Conservation (phyloP, 169 alveolate genomes). For the Neospora caninum region DNA sequence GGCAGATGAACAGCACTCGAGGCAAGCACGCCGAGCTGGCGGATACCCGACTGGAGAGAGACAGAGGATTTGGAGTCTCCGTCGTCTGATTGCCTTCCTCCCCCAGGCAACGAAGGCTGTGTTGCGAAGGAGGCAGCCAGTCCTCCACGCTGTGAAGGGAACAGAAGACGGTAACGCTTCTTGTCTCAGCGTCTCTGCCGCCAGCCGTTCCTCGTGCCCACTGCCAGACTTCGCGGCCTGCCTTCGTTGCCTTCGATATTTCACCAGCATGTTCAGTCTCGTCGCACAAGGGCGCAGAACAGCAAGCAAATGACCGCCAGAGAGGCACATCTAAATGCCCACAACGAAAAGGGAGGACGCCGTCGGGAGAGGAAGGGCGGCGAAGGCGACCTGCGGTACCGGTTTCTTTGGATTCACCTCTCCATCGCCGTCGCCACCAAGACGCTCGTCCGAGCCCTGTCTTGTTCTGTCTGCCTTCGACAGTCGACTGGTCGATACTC, state of each 20-base stretch:
- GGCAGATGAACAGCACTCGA: background rate
- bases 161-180: background rate
- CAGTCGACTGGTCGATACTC: background rate
- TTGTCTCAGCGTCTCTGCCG: background rate
- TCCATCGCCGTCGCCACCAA: background rate
- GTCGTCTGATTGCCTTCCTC: background rate
- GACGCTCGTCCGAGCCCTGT: background rate
- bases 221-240: background rate
- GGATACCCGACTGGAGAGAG: background rate
- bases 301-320: background rate
- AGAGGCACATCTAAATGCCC: background rate
- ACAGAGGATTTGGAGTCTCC: background rate
- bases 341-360: background rate
- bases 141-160: conserved; percentile 7
- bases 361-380: background rate
- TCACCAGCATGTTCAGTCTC: background rate
- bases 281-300: background rate
- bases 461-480: background rate
- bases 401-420: background rate
- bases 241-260: background rate
- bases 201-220: background rate
- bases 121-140: background rate
- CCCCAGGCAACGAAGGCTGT: background rate
- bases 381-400: no score
- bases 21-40: background rate